Evolutionary conservation across 2,329 filamentous ascomycete genomes (phyloP), one percentile per base, ranked within the genome.

Genomic region (Verticillium longisporum): DNA sequence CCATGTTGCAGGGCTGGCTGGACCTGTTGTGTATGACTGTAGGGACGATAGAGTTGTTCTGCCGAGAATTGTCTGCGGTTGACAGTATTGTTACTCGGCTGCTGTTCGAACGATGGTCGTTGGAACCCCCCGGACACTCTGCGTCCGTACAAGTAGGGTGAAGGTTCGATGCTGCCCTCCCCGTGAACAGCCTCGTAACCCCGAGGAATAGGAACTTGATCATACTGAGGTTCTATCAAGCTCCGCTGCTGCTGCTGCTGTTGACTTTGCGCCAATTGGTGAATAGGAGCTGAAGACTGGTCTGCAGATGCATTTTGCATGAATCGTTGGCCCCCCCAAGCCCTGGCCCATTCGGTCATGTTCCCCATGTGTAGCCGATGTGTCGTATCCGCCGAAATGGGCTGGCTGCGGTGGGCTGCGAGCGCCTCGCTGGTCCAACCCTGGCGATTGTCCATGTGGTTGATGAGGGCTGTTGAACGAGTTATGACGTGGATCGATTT

Each of bases 151-250:
- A 68, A 65, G 57, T 74, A 73, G 14, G 68, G 67, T 1, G 71
- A 66, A 1, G 69, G 71, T 2, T 66, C 69, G n/a, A 67, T 58
- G 13, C 61, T 65, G 21, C 72, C 74, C 56, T 77, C 75, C 33
- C 72, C 74, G 56, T 75, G 73, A 4, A 76, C 75, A 14, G 72
- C 65, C 6, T 64, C 61, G 55, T 78, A 78, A 13, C 71, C 69
- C 32, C 62, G 65, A 0, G 76, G 76, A 38, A 77, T 76, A 1
- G 76, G 73, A 1, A 78, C 73, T 13, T 67, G 66, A 3, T 67
- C 74, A 50, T 78, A 78, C 33, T 69, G 69, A 13, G 70, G 74
- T 55, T 76, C 75, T 32, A 33, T 57, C 34, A 57, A 62, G 38
- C 18, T 58, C 55, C 57, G 60, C 38, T 54, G 38, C 10, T 54